phyloP scores from a whole-genome alignment of 306 rosid genomes.

The Myrica gale region DNA sequence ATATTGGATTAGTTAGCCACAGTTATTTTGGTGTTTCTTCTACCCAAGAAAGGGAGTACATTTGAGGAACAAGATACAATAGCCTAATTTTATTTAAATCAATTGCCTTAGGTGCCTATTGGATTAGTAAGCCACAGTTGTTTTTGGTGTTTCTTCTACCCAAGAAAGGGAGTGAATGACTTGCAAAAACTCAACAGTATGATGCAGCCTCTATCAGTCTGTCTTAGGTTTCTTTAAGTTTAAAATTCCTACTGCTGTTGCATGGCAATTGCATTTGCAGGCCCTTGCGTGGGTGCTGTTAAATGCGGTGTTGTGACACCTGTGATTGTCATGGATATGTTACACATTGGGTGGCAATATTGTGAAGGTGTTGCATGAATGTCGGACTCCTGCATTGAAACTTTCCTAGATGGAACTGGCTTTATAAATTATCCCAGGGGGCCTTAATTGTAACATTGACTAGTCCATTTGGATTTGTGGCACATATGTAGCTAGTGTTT shows the following conservation, averaged over 20 bases:
- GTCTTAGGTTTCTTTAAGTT: not conserved
- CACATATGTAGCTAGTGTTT: no score
- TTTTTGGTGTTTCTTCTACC: not conserved
- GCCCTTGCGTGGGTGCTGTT: slow-evolving; percentile 3
- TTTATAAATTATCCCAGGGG: no score
- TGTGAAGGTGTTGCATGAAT: no score
- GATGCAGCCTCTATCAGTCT: not conserved
- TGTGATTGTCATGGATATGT: no score
- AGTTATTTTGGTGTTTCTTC: not conserved
- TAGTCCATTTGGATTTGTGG: no score
- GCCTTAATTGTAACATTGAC: no score
- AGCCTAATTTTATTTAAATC: not conserved
- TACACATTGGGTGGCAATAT: no score
- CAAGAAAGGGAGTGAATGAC: not conserved
- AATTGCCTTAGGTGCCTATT: not conserved
- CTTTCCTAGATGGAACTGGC: no score
- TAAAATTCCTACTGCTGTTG: not conserved
- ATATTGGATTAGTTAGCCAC: not conserved
- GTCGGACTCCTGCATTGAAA: no score
- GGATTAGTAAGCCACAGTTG: not conserved
- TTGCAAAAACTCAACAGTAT: not conserved
- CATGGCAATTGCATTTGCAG: not conserved
- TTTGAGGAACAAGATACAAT: not conserved
- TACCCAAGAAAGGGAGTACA: not conserved
- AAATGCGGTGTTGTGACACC: not conserved